phyloP scores from a whole-genome alignment of 441 rosid species.

The Populus trichocarpa region DNA sequence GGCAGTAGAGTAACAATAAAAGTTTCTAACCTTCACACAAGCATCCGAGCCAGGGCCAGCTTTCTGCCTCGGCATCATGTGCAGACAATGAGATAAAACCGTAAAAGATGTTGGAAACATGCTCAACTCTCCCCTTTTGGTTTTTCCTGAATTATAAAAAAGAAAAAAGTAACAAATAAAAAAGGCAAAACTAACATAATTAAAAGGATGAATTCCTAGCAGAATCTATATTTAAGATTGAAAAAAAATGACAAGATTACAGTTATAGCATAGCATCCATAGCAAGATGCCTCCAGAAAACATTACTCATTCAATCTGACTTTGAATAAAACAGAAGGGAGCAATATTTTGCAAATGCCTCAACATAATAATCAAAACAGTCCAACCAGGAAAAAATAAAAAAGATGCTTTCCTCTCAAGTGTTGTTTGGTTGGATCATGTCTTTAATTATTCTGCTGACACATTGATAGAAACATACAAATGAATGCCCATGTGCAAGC shows the following conservation, averaged over 20 bases:
- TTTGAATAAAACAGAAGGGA: neutral
- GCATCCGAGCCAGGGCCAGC: slow-evolving; percentile 46
- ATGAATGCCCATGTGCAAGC: neutral
- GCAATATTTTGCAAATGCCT: neutral
- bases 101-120: slow-evolving; percentile 57
- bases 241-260: neutral
- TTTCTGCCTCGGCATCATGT: slow-evolving; percentile 86
- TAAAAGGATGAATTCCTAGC: neutral
- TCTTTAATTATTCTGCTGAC: neutral
- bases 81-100: slow-evolving; percentile 75
- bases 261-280: neutral
- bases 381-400: neutral
- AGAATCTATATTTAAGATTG: neutral
- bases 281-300: neutral
- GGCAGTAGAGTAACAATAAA: slow-evolving; percentile 2
- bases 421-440: neutral
- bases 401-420: neutral
- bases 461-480: neutral
- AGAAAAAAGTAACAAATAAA: neutral
- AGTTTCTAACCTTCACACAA: slow-evolving; percentile 38
- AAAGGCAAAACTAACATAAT: neutral
- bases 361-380: neutral
- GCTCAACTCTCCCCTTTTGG: slow-evolving; percentile 80
- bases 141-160: slow-evolving; percentile 51
- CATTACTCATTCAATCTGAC: neutral